A percentile compares a stretch with the other conserved stretches of the same genome.
These are phyloP conservation scores for Tylopilus subfusipes DNA, from an alignment of 768 basidiomycete genomes.

Conservation along the genomic window DNA sequence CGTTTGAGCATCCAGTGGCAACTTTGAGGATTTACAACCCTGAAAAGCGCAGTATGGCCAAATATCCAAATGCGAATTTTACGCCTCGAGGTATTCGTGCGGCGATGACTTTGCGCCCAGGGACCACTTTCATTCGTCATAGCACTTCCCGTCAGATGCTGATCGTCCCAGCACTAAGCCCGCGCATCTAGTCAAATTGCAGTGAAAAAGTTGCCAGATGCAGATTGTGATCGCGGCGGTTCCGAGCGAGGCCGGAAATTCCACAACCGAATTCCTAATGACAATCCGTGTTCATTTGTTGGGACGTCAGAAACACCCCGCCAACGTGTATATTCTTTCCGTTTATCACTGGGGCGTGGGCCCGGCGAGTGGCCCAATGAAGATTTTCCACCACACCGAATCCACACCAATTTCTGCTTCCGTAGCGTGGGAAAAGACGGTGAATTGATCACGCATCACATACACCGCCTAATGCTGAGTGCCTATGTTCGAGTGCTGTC, in stretches of 20 bases:
- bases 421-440: slow-evolving; percentile 25
- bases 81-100: slow-evolving; percentile 34
- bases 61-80: slow-evolving; percentile 31
- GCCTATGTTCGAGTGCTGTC: slow-evolving; percentile 57
- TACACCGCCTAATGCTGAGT: slow-evolving; percentile 29
- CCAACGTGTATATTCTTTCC: slow-evolving; percentile 32
- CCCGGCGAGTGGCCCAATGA: slow-evolving; percentile 19
- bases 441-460: slow-evolving; percentile 23
- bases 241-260: slow-evolving; percentile 20
- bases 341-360: slow-evolving; percentile 21
- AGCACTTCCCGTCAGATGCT: slow-evolving; percentile 24
- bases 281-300: slow-evolving; percentile 29
- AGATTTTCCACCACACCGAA: slow-evolving; percentile 20
- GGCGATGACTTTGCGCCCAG: slow-evolving; percentile 29
- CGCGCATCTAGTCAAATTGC: slow-evolving; percentile 14
- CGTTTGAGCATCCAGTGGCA: slow-evolving; percentile 9
- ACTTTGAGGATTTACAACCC: slow-evolving; percentile 26
- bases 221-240: slow-evolving; percentile 19
- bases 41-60: slow-evolving; percentile 27
- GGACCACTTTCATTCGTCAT: slow-evolving; percentile 29
- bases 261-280: slow-evolving; percentile 25
- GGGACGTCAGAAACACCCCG: slow-evolving; percentile 17
- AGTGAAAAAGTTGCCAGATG: slow-evolving; percentile 8
- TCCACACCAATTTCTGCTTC: slow-evolving; percentile 5
- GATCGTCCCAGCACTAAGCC: slow-evolving; percentile 23